phyloP scores from a whole-genome alignment of 2,329 filamentous ascomycete genomes.

The Epicoccum nigrum region DNA sequence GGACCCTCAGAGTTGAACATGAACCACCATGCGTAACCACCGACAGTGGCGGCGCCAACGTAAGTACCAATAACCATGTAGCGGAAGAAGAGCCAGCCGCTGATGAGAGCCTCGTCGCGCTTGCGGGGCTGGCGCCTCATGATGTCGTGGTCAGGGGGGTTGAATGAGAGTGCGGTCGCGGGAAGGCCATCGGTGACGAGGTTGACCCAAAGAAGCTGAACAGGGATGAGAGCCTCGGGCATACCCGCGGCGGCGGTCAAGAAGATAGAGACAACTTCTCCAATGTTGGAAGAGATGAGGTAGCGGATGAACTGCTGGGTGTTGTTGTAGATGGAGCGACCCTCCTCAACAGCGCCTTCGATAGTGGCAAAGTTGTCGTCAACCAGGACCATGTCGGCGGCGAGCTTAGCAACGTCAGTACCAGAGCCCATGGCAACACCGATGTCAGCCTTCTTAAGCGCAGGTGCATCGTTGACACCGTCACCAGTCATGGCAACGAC shows the following conservation, averaged over 20 bases:
- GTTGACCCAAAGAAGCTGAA: constrained; percentile 98
- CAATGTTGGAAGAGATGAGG: constrained; percentile 98
- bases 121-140: constrained; percentile 93
- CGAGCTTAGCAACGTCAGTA: constrained; percentile 94
- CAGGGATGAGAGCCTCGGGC: constrained; percentile 95
- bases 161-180: constrained; percentile 95
- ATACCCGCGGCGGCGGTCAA: constrained; percentile 94
- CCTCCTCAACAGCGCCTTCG: constrained; percentile 93
- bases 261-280: constrained; percentile 98
- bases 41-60: constrained; percentile 91
- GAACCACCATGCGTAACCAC: constrained; percentile 99
- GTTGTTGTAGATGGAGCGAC: constrained; percentile 98
- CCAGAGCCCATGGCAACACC: constrained; percentile 98
- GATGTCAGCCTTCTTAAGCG: constrained; percentile 98
- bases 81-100: constrained; percentile 95
- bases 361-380: constrained; percentile 99
- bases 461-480: constrained; percentile 96
- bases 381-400: constrained; percentile 96
- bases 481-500: constrained; percentile 99
- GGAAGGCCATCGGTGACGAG: constrained; percentile 96
- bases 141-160: constrained; percentile 96
- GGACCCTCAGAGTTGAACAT: constrained; percentile 92
- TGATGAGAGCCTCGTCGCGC: constrained; percentile 89
- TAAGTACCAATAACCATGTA: constrained; percentile 97
- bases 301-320: constrained; percentile 99